Evolutionary conservation across 345 rosid species (phyloP).

Genomic region (Dipteronia sinensis): DNA sequence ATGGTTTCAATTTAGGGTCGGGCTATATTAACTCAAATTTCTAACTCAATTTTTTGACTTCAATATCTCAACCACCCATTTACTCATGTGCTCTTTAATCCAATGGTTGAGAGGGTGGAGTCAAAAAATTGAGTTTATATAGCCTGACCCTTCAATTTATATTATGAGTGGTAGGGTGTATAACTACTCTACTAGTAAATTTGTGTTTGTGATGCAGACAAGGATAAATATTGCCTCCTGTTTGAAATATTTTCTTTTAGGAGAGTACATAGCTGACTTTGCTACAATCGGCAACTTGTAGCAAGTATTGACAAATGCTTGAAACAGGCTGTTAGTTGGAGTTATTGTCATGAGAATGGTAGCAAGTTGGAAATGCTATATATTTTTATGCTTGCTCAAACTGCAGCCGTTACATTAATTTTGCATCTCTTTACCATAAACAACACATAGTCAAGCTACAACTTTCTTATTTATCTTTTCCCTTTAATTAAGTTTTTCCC

Average conservation of each 20-base stretch:
- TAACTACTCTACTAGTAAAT: background rate
- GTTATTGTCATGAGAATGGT: background rate
- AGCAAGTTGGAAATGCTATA: background rate
- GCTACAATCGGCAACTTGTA: background rate
- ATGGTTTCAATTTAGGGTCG: background rate
- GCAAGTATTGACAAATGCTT: background rate
- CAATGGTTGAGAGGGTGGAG: too few relatives aligned
- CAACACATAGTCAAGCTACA: background rate
- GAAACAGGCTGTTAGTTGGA: background rate
- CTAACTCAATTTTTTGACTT: too few relatives aligned
- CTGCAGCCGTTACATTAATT: background rate
- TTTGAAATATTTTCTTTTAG: background rate
- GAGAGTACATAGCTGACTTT: background rate
- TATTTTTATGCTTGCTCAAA: background rate
- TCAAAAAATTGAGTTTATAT: too few relatives aligned
- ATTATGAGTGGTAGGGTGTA: background rate
- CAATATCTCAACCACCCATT: too few relatives aligned
- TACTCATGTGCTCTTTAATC: too few relatives aligned
- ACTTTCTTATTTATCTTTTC: background rate
- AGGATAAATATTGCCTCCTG: background rate
- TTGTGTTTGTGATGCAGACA: background rate
- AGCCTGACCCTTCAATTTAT: background rate
- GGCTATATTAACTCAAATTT: too few relatives aligned
- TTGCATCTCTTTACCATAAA: background rate
- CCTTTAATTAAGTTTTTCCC: background rate